Evolutionary conservation across 2,329 filamentous ascomycete species (phyloP).

Genomic region (Colletotrichum filicis): DNA sequence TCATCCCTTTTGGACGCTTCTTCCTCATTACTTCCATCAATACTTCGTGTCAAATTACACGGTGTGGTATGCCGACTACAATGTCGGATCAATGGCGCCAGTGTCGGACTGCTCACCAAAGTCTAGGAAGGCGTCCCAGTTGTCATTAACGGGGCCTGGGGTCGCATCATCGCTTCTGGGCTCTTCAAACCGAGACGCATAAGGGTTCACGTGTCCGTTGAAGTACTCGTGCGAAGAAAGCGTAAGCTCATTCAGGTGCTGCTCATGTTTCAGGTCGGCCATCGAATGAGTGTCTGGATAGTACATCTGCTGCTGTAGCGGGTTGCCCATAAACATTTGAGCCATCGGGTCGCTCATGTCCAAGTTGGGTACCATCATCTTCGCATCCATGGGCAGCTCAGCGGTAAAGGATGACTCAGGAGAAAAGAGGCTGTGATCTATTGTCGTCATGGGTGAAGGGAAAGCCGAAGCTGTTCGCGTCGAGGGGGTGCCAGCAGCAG

Average conservation of each 20-base stretch:
- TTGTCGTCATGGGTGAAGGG: slow-evolving; percentile 37
- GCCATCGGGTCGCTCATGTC: slow-evolving; percentile 43
- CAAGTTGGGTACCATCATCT: slow-evolving; percentile 50
- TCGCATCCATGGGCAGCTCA: slow-evolving; percentile 54
- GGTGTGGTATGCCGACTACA: not conserved
- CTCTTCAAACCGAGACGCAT: slow-evolving; percentile 5
- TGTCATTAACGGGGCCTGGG: slow-evolving; percentile 12
- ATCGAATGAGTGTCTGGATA: slow-evolving; percentile 13
- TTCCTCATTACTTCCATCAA: slow-evolving; percentile 41
- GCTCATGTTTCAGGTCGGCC: slow-evolving; percentile 18
- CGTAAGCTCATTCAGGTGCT: not conserved
- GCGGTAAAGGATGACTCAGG: slow-evolving; percentile 52
- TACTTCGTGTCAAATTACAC: not conserved
- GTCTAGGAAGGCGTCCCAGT: slow-evolving; percentile 23
- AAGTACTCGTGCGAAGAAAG: slow-evolving; percentile 24
- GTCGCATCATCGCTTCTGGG: slow-evolving; percentile 4
- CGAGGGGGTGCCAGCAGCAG: slow-evolving; percentile 23
- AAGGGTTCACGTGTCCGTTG: slow-evolving; percentile 24
- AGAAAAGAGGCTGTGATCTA: slow-evolving; percentile 39
- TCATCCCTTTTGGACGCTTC: slow-evolving; percentile 28
- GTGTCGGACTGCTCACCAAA: slow-evolving; percentile 37
- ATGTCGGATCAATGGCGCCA: slow-evolving; percentile 16
- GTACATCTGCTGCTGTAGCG: slow-evolving; percentile 17
- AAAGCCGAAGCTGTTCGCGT: slow-evolving; percentile 39
- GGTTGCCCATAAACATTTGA: slow-evolving; percentile 30